A percentile compares a stretch with the other conserved stretches of the same genome.
phyloP scores from a whole-genome alignment of 495 filamentous ascomycete genomes.

The Trichoderma reesei region DNA sequence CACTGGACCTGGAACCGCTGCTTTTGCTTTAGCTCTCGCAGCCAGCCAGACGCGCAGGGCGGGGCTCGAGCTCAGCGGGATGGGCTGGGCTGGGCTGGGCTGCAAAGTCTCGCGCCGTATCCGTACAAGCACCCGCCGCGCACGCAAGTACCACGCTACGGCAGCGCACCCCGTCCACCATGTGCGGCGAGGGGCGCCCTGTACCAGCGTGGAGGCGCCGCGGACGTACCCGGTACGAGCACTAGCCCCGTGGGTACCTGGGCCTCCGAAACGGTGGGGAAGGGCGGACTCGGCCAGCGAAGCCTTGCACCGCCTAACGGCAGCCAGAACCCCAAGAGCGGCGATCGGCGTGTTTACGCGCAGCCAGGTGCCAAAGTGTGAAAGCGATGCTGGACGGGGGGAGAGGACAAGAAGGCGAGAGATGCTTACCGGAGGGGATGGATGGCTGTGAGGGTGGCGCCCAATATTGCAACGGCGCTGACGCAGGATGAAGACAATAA shows the following conservation, averaged over 20 bases:
- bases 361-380: not conserved
- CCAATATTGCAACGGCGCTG: not conserved
- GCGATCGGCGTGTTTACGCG: not conserved
- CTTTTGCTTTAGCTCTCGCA: not conserved
- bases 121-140: not conserved
- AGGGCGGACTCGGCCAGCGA: not conserved
- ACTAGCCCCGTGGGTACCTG: not conserved
- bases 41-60: not conserved
- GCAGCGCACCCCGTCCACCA: not conserved
- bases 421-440: too few relatives aligned
- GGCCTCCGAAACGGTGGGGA: not conserved
- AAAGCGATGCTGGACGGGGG: too few relatives aligned
- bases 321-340: constrained; percentile 1
- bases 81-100: too few relatives aligned
- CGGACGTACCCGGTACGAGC: not conserved
- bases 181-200: not conserved
- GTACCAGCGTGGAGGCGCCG: not conserved
- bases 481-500: not conserved
- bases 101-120: not conserved
- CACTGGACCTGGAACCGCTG: constrained; percentile 7
- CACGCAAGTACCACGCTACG: not conserved
- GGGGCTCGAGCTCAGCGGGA: not conserved
- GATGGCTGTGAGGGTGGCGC: not conserved
- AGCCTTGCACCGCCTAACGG: not conserved
- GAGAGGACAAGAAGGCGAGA: too few relatives aligned